Conservation (phyloP, 257 asterid species). For the Coffea eugenioides region DNA sequence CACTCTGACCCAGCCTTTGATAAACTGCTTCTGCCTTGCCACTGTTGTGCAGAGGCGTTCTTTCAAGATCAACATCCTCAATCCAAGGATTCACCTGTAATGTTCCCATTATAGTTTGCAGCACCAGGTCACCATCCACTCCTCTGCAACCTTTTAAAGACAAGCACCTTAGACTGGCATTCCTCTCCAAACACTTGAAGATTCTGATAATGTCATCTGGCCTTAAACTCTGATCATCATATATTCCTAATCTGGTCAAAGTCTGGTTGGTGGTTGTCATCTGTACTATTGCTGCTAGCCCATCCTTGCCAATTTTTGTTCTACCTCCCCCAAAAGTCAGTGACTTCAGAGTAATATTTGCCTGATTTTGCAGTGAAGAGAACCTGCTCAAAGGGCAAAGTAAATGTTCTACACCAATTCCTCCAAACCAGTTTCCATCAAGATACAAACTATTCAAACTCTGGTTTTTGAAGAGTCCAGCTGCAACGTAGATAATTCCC, state of each 20-base stretch:
- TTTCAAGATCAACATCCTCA: slow-evolving; percentile 59
- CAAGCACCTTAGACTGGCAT: slow-evolving; percentile 49
- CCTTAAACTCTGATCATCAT: slow-evolving; percentile 60
- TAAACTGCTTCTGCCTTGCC: slow-evolving; percentile 60
- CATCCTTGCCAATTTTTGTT: slow-evolving; percentile 68
- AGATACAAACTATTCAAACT: slow-evolving; percentile 56
- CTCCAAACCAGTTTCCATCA: slow-evolving; percentile 64
- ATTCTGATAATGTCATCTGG: slow-evolving; percentile 47
- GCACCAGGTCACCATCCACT: slow-evolving; percentile 64
- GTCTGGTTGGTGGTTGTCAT: slow-evolving; percentile 66
- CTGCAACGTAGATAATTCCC: slow-evolving; percentile 69
- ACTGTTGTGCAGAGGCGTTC: slow-evolving; percentile 63
- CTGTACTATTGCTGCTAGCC: slow-evolving; percentile 56
- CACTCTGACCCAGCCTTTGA: slow-evolving; percentile 58
- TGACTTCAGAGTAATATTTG: slow-evolving; percentile 54
- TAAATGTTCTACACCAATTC: slow-evolving; percentile 70
- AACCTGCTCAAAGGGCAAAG: slow-evolving; percentile 83
- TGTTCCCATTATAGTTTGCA: slow-evolving; percentile 53
- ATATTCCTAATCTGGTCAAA: slow-evolving; percentile 49
- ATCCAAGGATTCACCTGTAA: slow-evolving; percentile 87
- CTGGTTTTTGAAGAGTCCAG: slow-evolving; percentile 75
- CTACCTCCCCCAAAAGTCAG: slow-evolving; percentile 64
- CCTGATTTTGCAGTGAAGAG: slow-evolving; percentile 70
- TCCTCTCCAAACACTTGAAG: slow-evolving; percentile 68
- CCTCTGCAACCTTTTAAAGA: slow-evolving; percentile 81